Evolutionary conservation across 108 stramenopile genomes (phyloP), one percentile per base, ranked within the genome.

Genomic region (Pseudonitzschia delicatissima): DNA sequence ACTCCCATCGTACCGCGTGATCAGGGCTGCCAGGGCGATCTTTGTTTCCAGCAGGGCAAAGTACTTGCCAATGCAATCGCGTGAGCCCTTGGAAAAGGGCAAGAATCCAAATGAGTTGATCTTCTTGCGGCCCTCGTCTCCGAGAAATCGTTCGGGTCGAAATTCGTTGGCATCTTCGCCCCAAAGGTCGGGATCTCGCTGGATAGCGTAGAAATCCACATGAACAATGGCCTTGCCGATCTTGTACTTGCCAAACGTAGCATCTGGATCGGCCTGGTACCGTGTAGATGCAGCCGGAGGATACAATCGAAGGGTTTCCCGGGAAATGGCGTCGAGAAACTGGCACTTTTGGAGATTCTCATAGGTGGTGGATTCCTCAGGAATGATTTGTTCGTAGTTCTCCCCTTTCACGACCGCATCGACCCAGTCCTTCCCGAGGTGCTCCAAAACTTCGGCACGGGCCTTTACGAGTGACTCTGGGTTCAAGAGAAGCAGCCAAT

Each of bases 31-130:
- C 17, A 80, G 35, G 2, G 76, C 79, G 29, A 80, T 62, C 66
- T 77, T 80, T 3, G 72, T 49, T 37, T 80, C 79, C 33, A 80
- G 13, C 34, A 80, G 13, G 7, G 79, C 79, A 68, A 80, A 80
- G 44, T 80, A 80, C 40, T 76, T 80, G 0, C 79, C 79, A 29
- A 80, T 67, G 45, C 79, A 80, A 64, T 77, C 79, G 15, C 79
- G 70, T 0, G 42, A 13, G 4, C 79, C 76, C 32, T 80, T 77
- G 34, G 40, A 47, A 25, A 77, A 80, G 26, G 79, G 79, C 32
- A 80, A 57, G 59, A 57, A 76, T 0, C 25, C 31, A 31, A 34
- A 63, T 28, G 44, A 36, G 0, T 39, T 44, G 4, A 73, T 61
- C 7, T 23, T 18, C 2, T 48, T 48, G 7, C 47, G 47, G 7